Percentiles rank a stretch among this genome's conserved stretches.
These are phyloP conservation scores for Taphrina pruni DNA, from an alignment of 1,139 yeast genomes.

Conservation along the genomic window DNA sequence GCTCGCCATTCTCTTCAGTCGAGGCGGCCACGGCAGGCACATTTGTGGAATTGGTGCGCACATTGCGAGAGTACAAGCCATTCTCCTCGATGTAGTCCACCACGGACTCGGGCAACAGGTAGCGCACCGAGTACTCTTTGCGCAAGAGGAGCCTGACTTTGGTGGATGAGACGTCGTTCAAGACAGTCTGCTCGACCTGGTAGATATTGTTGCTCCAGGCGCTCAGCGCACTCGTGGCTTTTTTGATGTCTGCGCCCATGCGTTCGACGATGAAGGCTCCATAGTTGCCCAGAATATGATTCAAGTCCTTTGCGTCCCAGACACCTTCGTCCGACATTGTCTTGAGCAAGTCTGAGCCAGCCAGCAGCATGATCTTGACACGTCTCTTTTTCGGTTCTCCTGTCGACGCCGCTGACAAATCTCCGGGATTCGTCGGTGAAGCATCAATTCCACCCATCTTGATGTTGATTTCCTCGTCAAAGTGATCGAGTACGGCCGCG, in stretches of 20 bases:
- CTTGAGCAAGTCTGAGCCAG: slow-evolving; percentile 97
- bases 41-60: slow-evolving; percentile 4
- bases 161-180: slow-evolving; percentile 94
- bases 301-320: slow-evolving; percentile 93
- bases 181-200: slow-evolving; percentile 92
- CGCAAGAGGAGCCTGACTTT: slow-evolving; percentile 89
- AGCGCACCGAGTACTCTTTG: slow-evolving; percentile 96
- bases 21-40: neutral
- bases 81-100: slow-evolving; percentile 94
- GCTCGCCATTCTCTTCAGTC: slow-evolving; percentile 9
- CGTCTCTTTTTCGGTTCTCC: slow-evolving; percentile 21
- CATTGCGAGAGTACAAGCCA: slow-evolving; percentile 61
- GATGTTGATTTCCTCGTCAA: slow-evolving; percentile 91
- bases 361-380: slow-evolving; percentile 91
- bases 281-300: slow-evolving; percentile 91
- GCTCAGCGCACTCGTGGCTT: slow-evolving; percentile 46
- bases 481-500: slow-evolving; percentile 93
- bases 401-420: neutral
- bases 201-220: slow-evolving; percentile 66
- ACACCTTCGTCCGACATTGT: slow-evolving; percentile 99
- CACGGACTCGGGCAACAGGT: slow-evolving; percentile 89
- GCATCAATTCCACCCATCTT: slow-evolving; percentile 85
- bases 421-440: slow-evolving; percentile 54
- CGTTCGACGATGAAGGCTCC: slow-evolving; percentile 97
- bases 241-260: slow-evolving; percentile 85